phyloP scores from a whole-genome alignment of 306 rosid species.

The Cucumis hystrix region DNA sequence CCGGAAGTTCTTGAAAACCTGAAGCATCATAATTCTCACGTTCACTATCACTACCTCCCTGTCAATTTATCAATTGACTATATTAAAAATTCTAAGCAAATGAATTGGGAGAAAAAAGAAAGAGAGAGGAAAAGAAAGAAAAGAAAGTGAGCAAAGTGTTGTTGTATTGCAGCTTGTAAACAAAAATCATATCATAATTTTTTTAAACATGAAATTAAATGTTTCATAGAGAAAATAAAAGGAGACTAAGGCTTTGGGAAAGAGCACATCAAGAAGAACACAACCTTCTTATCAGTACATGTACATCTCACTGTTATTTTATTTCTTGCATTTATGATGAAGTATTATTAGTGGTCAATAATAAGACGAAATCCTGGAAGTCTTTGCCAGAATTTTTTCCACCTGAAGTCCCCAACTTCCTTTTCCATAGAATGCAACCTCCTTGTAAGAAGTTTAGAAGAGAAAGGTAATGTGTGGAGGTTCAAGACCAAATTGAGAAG shows the following conservation, averaged over 20 bases:
- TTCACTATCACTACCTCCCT: slow-evolving; percentile 67
- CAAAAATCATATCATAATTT: neutral
- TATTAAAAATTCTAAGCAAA: neutral
- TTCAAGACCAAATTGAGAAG: neutral
- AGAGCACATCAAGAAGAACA: too few species aligned
- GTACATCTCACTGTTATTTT: too few species aligned
- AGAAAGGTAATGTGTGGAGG: neutral
- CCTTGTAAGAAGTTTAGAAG: neutral
- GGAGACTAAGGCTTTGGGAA: too few species aligned
- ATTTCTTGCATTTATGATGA: too few species aligned
- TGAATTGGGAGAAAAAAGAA: neutral
- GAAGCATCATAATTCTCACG: slow-evolving; percentile 49
- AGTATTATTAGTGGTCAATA: too few species aligned
- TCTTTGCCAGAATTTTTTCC: neutral
- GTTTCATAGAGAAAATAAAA: too few species aligned
- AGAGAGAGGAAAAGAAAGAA: neutral
- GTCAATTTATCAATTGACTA: slow-evolving; percentile 12
- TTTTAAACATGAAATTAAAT: too few species aligned
- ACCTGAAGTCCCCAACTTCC: neutral
- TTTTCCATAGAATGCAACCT: neutral
- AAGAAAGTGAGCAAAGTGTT: neutral
- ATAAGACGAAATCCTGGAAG: neutral
- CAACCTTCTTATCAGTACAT: too few species aligned
- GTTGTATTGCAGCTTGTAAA: neutral
- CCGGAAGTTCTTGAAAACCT: slow-evolving; percentile 29